Conservation (phyloP, 139 green algal genomes). For the Astrephomene gubernaculifera region DNA sequence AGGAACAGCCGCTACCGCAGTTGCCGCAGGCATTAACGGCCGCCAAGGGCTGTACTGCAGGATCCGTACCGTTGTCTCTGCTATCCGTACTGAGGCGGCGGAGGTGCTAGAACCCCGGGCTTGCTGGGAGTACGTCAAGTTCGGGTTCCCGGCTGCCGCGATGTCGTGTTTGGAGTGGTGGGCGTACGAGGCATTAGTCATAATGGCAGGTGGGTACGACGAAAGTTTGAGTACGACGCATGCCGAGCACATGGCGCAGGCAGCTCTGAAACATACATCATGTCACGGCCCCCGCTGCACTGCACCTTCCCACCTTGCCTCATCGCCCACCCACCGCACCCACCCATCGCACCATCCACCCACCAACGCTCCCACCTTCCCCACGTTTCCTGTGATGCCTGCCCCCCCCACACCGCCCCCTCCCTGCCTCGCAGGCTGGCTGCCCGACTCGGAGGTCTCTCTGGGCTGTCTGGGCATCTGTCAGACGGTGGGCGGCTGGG, state of each 20-base stretch:
- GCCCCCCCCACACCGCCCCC: background rate
- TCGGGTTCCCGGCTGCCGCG: slow-evolving; percentile 51
- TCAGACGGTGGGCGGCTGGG: slow-evolving; percentile 50
- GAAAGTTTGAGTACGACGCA: too few species aligned
- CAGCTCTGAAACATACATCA: too few species aligned
- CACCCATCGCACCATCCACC: too few species aligned
- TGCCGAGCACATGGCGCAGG: too few species aligned
- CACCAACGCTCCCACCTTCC: too few species aligned
- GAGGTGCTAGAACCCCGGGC: slow-evolving; percentile 38
- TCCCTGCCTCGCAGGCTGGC: slow-evolving; percentile 20
- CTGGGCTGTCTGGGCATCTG: slow-evolving; percentile 62
- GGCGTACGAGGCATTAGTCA: slow-evolving; percentile 57
- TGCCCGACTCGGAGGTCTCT: slow-evolving; percentile 52
- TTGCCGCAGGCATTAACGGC: background rate
- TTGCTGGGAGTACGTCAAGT: slow-evolving; percentile 47
- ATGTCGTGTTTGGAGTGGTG: slow-evolving; percentile 67
- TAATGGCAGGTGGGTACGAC: slow-evolving; percentile 48
- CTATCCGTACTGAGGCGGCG: background rate
- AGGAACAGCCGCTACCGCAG: background rate
- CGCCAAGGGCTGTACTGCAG: background rate
- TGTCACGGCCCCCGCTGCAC: too few species aligned
- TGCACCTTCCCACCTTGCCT: too few species aligned
- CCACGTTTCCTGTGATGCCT: too few species aligned
- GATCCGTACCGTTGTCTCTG: background rate
- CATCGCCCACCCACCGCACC: too few species aligned